These are phyloP conservation scores for Sorghum bicolor DNA, from an alignment of 176 grass and related monocot genomes.

Conservation along the genomic window Sorghum_bicolor_NCBIv3 NC_012879.2:50031001-50031500, in stretches of 20 bases:
- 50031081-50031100: slow-evolving; percentile 5
- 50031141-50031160: slow-evolving; percentile 79
- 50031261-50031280: slow-evolving; percentile 68
- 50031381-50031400: slow-evolving; percentile 18
- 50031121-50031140: slow-evolving; percentile 94
- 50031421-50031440: slow-evolving; percentile 59
- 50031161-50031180: slow-evolving; percentile 98
- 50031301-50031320: slow-evolving; percentile 94
- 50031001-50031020: slow-evolving; percentile 69
- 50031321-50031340: slow-evolving; percentile 83
- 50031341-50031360: slow-evolving; percentile 85
- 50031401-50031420: slow-evolving; percentile 16
- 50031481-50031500: slow-evolving; percentile 95
- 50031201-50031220: slow-evolving; percentile 30
- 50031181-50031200: slow-evolving; percentile 90
- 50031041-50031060: slow-evolving; percentile 22
- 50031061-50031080: slow-evolving; percentile 6
- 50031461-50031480: slow-evolving; percentile 91
- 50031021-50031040: slow-evolving; percentile 74
- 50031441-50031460: slow-evolving; percentile 97
- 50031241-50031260: neutral
- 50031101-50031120: slow-evolving; percentile 38
- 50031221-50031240: neutral
- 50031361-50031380: slow-evolving; percentile 33
- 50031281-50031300: slow-evolving; percentile 92